phyloP scores from a whole-genome alignment of 495 filamentous ascomycete genomes.

The Talaromyces liani region DNA sequence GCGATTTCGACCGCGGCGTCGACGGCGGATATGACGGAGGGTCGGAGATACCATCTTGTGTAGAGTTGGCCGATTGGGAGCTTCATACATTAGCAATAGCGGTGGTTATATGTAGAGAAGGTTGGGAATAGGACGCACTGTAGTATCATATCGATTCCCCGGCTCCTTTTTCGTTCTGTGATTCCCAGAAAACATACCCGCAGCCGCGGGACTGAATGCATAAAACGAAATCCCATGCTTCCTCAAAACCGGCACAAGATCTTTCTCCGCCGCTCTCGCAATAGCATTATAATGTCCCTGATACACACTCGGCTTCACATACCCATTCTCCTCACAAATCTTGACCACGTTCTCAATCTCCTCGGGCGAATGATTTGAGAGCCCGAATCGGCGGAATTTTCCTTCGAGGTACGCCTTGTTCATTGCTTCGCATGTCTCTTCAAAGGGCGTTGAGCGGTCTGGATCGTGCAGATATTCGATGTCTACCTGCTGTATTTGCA shows the following conservation, averaged over 20 bases:
- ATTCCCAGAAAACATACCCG: conserved; percentile 3
- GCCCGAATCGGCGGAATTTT: conserved; percentile 33
- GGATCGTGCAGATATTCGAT: conserved; percentile 36
- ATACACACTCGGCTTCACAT: conserved; percentile 38
- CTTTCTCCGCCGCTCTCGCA: conserved; percentile 32
- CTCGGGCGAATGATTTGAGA: conserved; percentile 36
- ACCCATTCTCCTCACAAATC: conserved; percentile 33
- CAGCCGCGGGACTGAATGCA: not conserved
- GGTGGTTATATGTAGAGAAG: too few relatives aligned
- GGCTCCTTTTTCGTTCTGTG: not conserved
- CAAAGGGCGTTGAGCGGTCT: conserved; percentile 32
- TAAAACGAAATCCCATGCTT: conserved; percentile 13
- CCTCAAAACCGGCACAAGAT: conserved; percentile 32
- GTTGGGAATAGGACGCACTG: not conserved
- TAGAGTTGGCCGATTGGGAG: conserved; percentile 14
- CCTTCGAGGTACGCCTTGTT: conserved; percentile 28
- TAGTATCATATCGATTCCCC: conserved; percentile 2
- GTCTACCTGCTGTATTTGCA: conserved; percentile 19
- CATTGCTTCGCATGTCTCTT: conserved; percentile 33
- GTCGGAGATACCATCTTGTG: conserved; percentile 11
- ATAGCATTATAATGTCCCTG: conserved; percentile 43
- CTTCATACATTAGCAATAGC: too few relatives aligned
- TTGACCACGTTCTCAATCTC: conserved; percentile 36
- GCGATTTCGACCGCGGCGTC: conserved; percentile 10
- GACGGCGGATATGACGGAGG: conserved; percentile 12